Conservation (phyloP, 352 stramenopile genomes). For the Thalassiosira ordinaria region DNA sequence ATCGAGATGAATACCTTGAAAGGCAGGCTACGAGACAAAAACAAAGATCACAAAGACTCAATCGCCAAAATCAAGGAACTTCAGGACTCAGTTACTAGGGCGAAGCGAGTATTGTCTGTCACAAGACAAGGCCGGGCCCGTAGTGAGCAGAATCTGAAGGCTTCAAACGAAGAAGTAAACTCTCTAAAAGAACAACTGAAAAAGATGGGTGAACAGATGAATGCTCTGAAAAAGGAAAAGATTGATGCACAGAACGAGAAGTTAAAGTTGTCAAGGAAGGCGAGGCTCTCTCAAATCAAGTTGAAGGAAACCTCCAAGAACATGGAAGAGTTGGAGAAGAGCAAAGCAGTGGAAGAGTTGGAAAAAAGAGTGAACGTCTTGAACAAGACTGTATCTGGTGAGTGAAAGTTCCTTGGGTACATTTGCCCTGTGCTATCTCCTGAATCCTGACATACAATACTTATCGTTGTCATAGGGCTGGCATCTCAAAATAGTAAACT, state of each 20-base stretch:
- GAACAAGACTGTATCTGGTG: slow-evolving; percentile 53
- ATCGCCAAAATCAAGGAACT: slow-evolving; percentile 43
- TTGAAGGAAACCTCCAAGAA: slow-evolving; percentile 33
- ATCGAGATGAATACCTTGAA: slow-evolving; percentile 28
- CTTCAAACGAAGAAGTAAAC: slow-evolving; percentile 21
- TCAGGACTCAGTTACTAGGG: slow-evolving; percentile 20
- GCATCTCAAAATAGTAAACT: slow-evolving; percentile 54
- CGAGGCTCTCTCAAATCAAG: slow-evolving; percentile 22
- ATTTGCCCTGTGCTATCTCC: too few relatives aligned
- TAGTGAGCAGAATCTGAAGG: slow-evolving; percentile 40
- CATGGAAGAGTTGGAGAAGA: too few relatives aligned
- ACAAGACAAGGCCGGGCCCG: slow-evolving; percentile 44
- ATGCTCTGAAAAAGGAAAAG: slow-evolving; percentile 42
- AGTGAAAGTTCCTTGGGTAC: too few relatives aligned
- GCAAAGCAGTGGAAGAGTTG: too few relatives aligned
- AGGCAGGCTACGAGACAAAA: slow-evolving; percentile 28
- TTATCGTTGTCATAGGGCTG: too few relatives aligned
- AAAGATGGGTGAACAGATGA: slow-evolving; percentile 35
- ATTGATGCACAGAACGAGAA: slow-evolving; percentile 44
- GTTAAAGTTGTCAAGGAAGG: slow-evolving; percentile 31
- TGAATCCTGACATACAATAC: too few relatives aligned
- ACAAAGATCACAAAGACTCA: too few relatives aligned
- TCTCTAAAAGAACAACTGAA: slow-evolving; percentile 43
- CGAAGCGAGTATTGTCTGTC: slow-evolving; percentile 47
- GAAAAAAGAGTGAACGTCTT: slow-evolving; percentile 51